Evolutionary conservation across 1,139 yeast genomes (phyloP), one percentile per base, ranked within the genome.

Genomic region (Suzukiozyma palmioleophila): DNA sequence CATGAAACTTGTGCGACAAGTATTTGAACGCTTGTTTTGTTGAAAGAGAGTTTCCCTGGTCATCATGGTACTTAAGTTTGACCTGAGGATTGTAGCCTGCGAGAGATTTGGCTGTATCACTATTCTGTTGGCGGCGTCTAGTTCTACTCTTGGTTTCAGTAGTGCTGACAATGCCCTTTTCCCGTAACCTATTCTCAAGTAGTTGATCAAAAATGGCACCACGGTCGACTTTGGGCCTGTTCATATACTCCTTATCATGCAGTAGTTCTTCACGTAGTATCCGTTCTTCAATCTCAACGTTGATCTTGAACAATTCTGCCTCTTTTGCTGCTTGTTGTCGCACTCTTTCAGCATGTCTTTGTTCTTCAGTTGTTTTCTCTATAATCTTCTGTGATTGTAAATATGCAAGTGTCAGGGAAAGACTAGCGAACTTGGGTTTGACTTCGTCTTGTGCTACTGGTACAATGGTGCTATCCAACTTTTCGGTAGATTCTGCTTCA

Each of bases 1-100:
- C 97, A 57, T 92, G 97, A 62, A 88, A 90, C 49, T 83, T 82
- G 49, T 86, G 95, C 1, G 96, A 87, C 40, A 89, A 57, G 44
- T 80, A 79, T 61, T 88, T 90, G 65, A 81, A 90, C 0, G 97
- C 97, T 46, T 84, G 86, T 56, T 85, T 88, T 2, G 81, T 72
- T 34, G 71, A 66, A 38, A 92, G 60, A 16, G 69, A 70, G 36
- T 79, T 70, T 1, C 97, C 97, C 5, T 66, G 56, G 32, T 81
- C 86, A 57, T 90, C 96, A 35, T 70, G 73, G 57, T 89, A 87
- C 29, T 70, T 73, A 8, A 90, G 56, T 16, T 73, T 66, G 15
- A 90, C 76, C 5, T 74, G 67, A 0, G 96, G 96, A 40, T 78
- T 75, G 59, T 85, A 84, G 38, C 35, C 18, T 21, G 16, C 12